phyloP scores from a whole-genome alignment of 495 filamentous ascomycete species.

The Penicillium cosmopolitanum region DNA sequence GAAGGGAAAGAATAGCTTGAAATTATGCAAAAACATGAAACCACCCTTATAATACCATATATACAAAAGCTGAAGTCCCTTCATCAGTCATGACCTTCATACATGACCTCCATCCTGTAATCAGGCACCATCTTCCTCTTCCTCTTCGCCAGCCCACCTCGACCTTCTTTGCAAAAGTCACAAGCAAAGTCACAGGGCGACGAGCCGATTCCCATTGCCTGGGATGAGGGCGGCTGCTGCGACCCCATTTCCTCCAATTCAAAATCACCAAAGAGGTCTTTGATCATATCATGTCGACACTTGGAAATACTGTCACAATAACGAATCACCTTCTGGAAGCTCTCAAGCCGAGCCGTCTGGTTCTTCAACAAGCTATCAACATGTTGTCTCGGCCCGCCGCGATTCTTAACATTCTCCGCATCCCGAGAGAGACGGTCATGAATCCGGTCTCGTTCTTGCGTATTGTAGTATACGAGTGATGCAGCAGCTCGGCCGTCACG shows the following conservation, averaged over 20 bases:
- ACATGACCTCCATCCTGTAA: conserved; percentile 19
- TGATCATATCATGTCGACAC: conserved; percentile 80
- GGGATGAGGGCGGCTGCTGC: conserved; percentile 30
- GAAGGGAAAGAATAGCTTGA: neutral
- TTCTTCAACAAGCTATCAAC: conserved; percentile 32
- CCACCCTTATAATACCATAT: neutral
- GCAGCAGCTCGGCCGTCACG: conserved; percentile 83
- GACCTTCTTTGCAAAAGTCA: conserved; percentile 83
- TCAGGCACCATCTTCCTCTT: conserved; percentile 49
- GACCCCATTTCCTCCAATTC: conserved; percentile 48
- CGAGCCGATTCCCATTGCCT: conserved; percentile 9
- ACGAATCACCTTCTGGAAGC: conserved; percentile 62
- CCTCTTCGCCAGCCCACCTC: conserved; percentile 59
- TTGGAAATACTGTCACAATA: conserved; percentile 78
- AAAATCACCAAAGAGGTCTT: conserved; percentile 78
- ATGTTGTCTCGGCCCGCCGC: conserved; percentile 22
- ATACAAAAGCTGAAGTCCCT: neutral
- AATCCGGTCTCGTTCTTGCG: conserved; percentile 78
- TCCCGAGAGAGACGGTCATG: conserved; percentile 52
- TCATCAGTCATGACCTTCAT: conserved; percentile 22
- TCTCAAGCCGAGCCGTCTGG: conserved; percentile 45
- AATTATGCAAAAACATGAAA: neutral
- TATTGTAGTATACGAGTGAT: conserved; percentile 87
- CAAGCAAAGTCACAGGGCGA: conserved; percentile 81
- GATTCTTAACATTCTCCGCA: conserved; percentile 41